Base-by-base conservation (phyloP, 2,329 filamentous ascomycete species). In the Epichloe sibirici region DNA sequence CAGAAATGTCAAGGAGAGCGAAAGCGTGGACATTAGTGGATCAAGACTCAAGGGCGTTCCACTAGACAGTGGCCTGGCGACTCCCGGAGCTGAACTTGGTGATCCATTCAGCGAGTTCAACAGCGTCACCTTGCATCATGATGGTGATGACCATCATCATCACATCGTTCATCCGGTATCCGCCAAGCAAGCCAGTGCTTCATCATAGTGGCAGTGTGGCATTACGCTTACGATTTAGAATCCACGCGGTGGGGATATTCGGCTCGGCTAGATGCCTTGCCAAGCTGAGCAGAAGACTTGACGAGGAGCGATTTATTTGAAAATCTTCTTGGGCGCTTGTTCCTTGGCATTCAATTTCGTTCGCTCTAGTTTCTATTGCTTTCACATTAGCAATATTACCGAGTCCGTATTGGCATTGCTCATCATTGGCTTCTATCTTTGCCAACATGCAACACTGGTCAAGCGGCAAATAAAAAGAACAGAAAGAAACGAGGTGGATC, bases 31-130 rank as follows among this genome's bases (percentile, higher is more conserved):
- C 67, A 84, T 94, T 47, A 81, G 80, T 55, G 78, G 81, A 17
- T 75, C 79, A 2, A 76, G 71, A 58, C 68, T 80, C 47, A 89
- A 88, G 70, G 89, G 90, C 2, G 88, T 95, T 12, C 89, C 90
- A 8, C 73, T 95, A 55, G 90, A 95, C 64, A 91, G 86, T 44
- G 88, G 88, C 1, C 74, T 95, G 51, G 81, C 86, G 2, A 97
- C 91, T 3, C 91, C 91, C 1, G 88, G 86, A 45, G 86, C 78
- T 39, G 91, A 96, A 65, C 66, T 85, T 39, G 76, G 81, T 3
- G 93, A 98, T 76, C 93, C 93, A 2, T 98, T 98, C 65, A 88
- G 96, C 69, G 93, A 97, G 68, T 98, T 98, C 71, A 98, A 97
- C 75, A 95, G 89, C 65, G 90, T 98, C 43, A 98, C 93, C 49